These are phyloP conservation scores for Pseudonitzschia delicatissima DNA, from an alignment of 108 stramenopile genomes.

Conservation along the genomic window DNA sequence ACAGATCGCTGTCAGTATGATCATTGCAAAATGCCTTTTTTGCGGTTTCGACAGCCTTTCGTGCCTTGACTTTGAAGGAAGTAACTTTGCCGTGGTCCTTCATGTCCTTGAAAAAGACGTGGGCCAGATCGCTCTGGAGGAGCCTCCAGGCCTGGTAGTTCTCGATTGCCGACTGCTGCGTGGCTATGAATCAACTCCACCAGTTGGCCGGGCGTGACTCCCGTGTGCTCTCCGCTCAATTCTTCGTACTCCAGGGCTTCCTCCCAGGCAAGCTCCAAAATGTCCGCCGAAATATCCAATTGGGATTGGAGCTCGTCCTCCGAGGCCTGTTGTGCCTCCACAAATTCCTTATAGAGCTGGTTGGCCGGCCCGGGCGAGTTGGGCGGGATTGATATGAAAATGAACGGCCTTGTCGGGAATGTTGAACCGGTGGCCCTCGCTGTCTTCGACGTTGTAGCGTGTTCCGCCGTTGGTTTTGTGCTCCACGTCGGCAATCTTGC, in stretches of 20 bases:
- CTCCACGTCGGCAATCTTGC: constrained; percentile 40
- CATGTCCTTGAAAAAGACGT: constrained; percentile 60
- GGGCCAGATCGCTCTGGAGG: constrained; percentile 36
- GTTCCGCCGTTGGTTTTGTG: constrained; percentile 57
- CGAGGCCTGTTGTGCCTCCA: constrained; percentile 34
- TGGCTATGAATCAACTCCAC: constrained; percentile 50
- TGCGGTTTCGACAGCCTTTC: constrained; percentile 50
- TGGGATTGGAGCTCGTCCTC: constrained; percentile 29
- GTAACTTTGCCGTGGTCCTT: constrained; percentile 45
- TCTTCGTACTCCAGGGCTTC: constrained; percentile 41
- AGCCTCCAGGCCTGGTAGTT: constrained; percentile 50
- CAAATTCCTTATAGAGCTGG: constrained; percentile 46
- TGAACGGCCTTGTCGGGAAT: constrained; percentile 49
- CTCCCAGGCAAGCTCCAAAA: constrained; percentile 61
- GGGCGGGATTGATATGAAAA: constrained; percentile 45
- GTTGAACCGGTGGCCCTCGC: constrained; percentile 41
- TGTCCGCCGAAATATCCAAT: constrained; percentile 45
- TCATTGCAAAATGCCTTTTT: constrained; percentile 37
- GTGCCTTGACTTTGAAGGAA: constrained; percentile 57
- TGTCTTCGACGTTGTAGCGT: constrained; percentile 41
- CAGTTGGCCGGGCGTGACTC: constrained; percentile 35
- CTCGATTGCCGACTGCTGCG: constrained; percentile 59
- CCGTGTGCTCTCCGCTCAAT: constrained; percentile 4
- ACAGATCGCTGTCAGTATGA: constrained; percentile 17
- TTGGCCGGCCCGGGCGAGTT: constrained; percentile 36